These are phyloP conservation scores for Amylocarpus encephaloides DNA, from an alignment of 2,329 filamentous ascomycete species.

Conservation along the genomic window DNA sequence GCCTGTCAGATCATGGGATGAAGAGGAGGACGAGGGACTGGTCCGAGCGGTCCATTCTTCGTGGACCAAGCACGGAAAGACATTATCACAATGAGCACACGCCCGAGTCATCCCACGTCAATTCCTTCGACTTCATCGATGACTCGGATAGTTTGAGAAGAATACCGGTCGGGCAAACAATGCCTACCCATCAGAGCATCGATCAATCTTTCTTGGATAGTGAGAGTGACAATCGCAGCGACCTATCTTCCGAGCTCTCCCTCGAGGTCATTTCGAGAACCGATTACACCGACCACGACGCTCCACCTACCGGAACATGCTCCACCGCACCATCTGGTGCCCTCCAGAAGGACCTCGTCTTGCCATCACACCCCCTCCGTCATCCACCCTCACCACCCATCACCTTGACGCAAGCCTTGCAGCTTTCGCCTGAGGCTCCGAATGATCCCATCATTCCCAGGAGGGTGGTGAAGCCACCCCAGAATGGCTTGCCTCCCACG, in stretches of 20 bases:
- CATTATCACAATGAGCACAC: conserved; percentile 21
- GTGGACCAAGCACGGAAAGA: conserved; percentile 40
- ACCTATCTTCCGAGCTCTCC: conserved; percentile 59
- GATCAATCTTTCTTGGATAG: conserved; percentile 33
- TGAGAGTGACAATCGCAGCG: conserved; percentile 38
- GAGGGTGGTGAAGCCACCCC: conserved; percentile 10
- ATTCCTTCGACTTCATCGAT: conserved; percentile 48
- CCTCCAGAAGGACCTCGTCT: conserved; percentile 22
- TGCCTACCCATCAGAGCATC: conserved; percentile 17
- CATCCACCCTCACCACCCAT: conserved; percentile 41
- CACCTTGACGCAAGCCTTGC: conserved; percentile 43
- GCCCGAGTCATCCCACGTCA: conserved; percentile 31
- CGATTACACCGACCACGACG: conserved; percentile 26
- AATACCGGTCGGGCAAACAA: conserved; percentile 17
- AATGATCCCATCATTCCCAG: conserved; percentile 34
- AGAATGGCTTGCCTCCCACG: conserved; percentile 25
- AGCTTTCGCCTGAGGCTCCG: conserved; percentile 36
- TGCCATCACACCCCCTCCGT: conserved; percentile 23
- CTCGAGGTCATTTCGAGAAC: conserved; percentile 38
- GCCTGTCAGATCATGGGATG: conserved; percentile 45
- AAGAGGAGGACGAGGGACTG: conserved; percentile 42
- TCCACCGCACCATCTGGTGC: conserved; percentile 28
- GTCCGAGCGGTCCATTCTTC: conserved; percentile 50
- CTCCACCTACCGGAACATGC: conserved; percentile 31
- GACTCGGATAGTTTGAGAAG: conserved; percentile 45